Percentiles rank a stretch among this genome's conserved stretches.
Evolutionary conservation across 2,329 filamentous ascomycete species (phyloP).

Genomic region (Parafenestella ontariensis): DNA sequence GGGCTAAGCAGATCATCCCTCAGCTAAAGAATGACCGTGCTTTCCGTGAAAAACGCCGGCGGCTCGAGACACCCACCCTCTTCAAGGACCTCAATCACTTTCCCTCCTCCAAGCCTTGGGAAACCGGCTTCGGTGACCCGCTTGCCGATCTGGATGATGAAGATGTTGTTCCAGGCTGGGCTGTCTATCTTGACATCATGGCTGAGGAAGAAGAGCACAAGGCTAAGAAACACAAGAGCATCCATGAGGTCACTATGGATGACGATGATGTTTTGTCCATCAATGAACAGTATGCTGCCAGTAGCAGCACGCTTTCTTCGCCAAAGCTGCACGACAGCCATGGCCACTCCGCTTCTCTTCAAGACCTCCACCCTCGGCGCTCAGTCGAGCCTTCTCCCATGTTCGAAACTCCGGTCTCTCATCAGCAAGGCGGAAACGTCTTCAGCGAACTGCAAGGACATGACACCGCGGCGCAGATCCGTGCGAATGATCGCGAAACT

Average conservation of each 20-base stretch:
- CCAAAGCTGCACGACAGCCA: slow-evolving; percentile 28
- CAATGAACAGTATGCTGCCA: slow-evolving; percentile 24
- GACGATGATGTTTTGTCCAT: slow-evolving; percentile 29
- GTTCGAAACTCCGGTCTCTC: slow-evolving; percentile 28
- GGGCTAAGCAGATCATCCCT: slow-evolving; percentile 33
- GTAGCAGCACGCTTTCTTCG: slow-evolving; percentile 4
- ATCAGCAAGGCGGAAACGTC: slow-evolving; percentile 35
- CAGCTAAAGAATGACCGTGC: slow-evolving; percentile 25
- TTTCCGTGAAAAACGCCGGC: slow-evolving; percentile 38
- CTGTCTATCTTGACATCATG: slow-evolving; percentile 35
- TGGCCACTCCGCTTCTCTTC: slow-evolving; percentile 28
- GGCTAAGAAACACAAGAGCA: slow-evolving; percentile 33
- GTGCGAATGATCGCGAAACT: slow-evolving; percentile 21
- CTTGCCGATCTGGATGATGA: slow-evolving; percentile 37
- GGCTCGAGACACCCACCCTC: slow-evolving; percentile 32
- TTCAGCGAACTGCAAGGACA: slow-evolving; percentile 35
- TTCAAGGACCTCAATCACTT: slow-evolving; percentile 36
- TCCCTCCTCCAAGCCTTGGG: slow-evolving; percentile 43
- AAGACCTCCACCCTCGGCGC: slow-evolving; percentile 40
- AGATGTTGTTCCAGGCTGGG: slow-evolving; percentile 39
- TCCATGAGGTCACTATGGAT: slow-evolving; percentile 11
- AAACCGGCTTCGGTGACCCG: slow-evolving; percentile 38
- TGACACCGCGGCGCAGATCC: slow-evolving; percentile 15
- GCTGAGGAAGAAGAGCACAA: slow-evolving; percentile 29
- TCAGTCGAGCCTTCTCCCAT: slow-evolving; percentile 41